Conservation (phyloP, 2,329 filamentous ascomycete genomes). For the Penicillium decumbens region DNA sequence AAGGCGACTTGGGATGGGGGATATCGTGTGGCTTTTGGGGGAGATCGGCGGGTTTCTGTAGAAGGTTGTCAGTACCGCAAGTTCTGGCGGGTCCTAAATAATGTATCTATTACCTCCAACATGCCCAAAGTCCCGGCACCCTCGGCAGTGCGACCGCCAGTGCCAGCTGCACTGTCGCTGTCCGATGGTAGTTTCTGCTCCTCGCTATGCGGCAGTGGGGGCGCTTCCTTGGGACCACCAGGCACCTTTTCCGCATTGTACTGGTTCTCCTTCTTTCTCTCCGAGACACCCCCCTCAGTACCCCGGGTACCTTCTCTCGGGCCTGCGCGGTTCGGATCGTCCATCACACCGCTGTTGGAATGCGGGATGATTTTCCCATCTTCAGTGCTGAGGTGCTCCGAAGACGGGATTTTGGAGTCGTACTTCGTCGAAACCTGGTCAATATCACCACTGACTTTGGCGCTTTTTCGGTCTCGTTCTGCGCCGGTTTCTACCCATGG, state of each 20-base stretch:
- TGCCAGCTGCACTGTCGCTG: constrained; percentile 34
- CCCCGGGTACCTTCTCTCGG: constrained; percentile 84
- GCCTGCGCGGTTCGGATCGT: constrained; percentile 69
- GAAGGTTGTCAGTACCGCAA: background rate
- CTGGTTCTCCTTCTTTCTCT: constrained; percentile 74
- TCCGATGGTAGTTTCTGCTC: constrained; percentile 58
- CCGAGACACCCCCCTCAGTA: constrained; percentile 81
- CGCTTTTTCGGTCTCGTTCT: constrained; percentile 45
- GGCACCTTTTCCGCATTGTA: constrained; percentile 70
- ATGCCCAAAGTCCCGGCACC: constrained; percentile 45
- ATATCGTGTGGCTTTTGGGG: constrained; percentile 73
- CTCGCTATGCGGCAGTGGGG: constrained; percentile 75
- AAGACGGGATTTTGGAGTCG: constrained; percentile 24
- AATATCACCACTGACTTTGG: constrained; percentile 32
- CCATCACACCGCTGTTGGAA: constrained; percentile 79
- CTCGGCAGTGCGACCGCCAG: constrained; percentile 40
- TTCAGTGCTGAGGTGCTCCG: constrained; percentile 38
- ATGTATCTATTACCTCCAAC: constrained; percentile 50
- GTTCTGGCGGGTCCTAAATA: background rate
- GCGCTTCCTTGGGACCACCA: constrained; percentile 77
- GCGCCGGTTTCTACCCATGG: constrained; percentile 57
- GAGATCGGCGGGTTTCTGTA: constrained; percentile 75
- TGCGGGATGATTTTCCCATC: constrained; percentile 46
- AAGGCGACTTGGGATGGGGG: constrained; percentile 59
- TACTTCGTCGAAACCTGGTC: constrained; percentile 28